Evolutionary conservation across 495 filamentous ascomycete species (phyloP).

Genomic region (Daldinia grandis): DNA sequence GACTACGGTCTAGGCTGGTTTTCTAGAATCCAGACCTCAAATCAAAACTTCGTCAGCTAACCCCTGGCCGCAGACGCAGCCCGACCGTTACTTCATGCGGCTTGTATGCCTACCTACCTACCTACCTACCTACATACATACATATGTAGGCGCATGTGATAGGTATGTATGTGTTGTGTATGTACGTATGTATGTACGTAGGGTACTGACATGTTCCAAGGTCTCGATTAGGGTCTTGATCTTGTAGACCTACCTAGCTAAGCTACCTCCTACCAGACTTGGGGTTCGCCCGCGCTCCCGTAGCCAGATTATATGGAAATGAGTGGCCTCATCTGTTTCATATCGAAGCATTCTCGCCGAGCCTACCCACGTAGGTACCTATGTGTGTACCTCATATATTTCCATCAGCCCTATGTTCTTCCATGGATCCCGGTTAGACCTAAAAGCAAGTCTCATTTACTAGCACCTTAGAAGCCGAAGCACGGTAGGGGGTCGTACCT

Average conservation of each 20-base stretch:
- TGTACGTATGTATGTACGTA: constrained; percentile 14
- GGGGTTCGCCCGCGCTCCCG: constrained; percentile 18
- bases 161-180: constrained; percentile 7
- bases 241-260: constrained; percentile 1
- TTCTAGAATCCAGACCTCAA: constrained; percentile 34
- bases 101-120: constrained; percentile 32
- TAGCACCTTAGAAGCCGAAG: neutral
- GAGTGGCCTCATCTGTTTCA: neutral
- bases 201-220: constrained; percentile 13
- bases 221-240: constrained; percentile 11
- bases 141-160: constrained; percentile 10
- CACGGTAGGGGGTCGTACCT: neutral
- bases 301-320: neutral
- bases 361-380: neutral
- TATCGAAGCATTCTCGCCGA: neutral
- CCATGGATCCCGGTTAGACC: neutral
- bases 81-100: constrained; percentile 30
- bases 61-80: constrained; percentile 33
- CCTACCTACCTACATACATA: constrained; percentile 9
- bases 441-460: neutral
- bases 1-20: constrained; percentile 35
- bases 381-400: neutral
- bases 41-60: constrained; percentile 15
- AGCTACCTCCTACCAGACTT: constrained; percentile 1
- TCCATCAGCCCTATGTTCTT: constrained; percentile 9